Evolutionary conservation across 305 asterid genomes (phyloP), one percentile per base, ranked within the genome.

Genomic region (Vinca major): DNA sequence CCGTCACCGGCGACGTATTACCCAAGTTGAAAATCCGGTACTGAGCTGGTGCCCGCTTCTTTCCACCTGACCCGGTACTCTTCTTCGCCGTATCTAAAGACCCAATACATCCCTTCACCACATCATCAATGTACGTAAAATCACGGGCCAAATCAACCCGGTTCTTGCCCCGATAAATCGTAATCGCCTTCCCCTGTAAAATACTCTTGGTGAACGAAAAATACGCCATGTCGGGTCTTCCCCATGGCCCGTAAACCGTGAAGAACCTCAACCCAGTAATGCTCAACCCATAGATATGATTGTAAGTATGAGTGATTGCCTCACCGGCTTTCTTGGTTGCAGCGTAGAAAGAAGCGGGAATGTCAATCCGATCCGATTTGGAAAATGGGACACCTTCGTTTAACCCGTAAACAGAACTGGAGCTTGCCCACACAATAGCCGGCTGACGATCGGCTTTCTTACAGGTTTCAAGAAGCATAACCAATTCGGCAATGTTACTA

Each of bases 11-110:
- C 0, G 89, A 80, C 1, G 93, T 89, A 26, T 89, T 89, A 2
- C 96, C 96, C 80, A 89, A 44, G 60, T 89, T 89, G 72, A 80
- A 89, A 57, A 88, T 85, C 81, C 96, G 80, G 71, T 57, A 83
- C 37, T 80, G 94, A 0, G 96, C 95, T 16, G 88, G 84, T 33
- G 73, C 90, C 74, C 82, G 76, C 62, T 89, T 89, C 80, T 82
- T 87, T 54, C 96, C 95, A 3, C 96, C 96, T 64, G 92, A 79
- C 20, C 96, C 96, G 56, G 96, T 89, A n/a, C 96, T 89, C 79
- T 73, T 83, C 76, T 78, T 77, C 12, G 96, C 81, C 0, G 96
- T 86, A 26, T 89, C 96, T 67, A 89, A 37, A 5, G 92, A 81
- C 6, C 80, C 92, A 5, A 86, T 74, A 63, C 96, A 89, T 0